Conservation (phyloP, 1,284 basidiomycete genomes). For the Tranzscheliella williamsii region DNA sequence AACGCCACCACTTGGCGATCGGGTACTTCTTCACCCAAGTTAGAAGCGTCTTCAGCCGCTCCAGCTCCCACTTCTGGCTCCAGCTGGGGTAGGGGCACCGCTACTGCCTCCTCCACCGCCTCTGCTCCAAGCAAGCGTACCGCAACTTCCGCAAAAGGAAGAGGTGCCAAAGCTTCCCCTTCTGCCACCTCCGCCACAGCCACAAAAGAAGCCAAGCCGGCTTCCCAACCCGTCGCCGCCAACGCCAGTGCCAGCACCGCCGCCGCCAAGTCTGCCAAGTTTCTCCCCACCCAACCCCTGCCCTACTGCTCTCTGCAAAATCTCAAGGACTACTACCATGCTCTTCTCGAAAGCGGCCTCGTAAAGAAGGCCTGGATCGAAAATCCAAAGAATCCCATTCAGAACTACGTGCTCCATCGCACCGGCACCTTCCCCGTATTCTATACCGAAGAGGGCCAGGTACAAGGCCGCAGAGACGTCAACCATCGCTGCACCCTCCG, state of each 20-base stretch:
- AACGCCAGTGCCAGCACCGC: not conserved
- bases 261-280: constrained; percentile 7
- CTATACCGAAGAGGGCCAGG: constrained; percentile 35
- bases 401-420: constrained; percentile 40
- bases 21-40: constrained; percentile 2
- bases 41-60: constrained; percentile 1
- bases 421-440: constrained; percentile 38
- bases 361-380: constrained; percentile 45
- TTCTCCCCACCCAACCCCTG: constrained; percentile 28
- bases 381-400: constrained; percentile 51
- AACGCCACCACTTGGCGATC: constrained; percentile 22
- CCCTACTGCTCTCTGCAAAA: constrained; percentile 31
- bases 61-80: not conserved
- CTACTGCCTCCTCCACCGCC: not conserved
- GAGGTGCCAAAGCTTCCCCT: not conserved
- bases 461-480: constrained; percentile 37
- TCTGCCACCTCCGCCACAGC: not conserved
- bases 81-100: constrained; percentile 16
- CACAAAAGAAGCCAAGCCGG: not conserved
- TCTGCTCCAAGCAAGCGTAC: not conserved
- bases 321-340: constrained; percentile 40
- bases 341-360: constrained; percentile 32
- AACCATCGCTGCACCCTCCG: constrained; percentile 37
- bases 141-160: not conserved
- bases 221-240: too few relatives aligned